phyloP scores from a whole-genome alignment of 1,139 yeast genomes.

The Pichia terricola region DNA sequence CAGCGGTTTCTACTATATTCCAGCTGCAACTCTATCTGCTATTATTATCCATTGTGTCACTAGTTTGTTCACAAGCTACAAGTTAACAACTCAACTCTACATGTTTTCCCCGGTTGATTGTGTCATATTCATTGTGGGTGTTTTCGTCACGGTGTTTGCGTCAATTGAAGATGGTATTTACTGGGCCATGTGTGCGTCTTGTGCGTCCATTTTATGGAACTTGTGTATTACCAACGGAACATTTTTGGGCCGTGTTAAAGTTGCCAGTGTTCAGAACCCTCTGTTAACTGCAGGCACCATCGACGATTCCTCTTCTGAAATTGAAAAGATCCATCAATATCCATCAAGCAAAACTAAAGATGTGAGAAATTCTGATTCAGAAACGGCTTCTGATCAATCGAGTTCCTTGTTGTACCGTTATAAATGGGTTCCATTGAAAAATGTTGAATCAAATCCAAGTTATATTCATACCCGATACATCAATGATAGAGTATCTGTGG shows the following conservation, averaged over 20 bases:
- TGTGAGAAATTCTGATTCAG: background rate
- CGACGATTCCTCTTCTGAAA: conserved; percentile 1
- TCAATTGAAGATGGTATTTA: conserved; percentile 85
- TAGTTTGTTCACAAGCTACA: conserved; percentile 68
- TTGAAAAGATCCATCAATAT: conserved; percentile 48
- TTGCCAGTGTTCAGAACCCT: conserved; percentile 63
- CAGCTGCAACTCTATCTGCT: conserved; percentile 78
- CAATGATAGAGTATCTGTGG: conserved; percentile 48
- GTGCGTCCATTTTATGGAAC: conserved; percentile 63
- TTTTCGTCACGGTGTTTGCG: conserved; percentile 70
- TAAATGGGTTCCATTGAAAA: conserved; percentile 73
- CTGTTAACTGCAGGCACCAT: background rate
- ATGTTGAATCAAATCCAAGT: conserved; percentile 26
- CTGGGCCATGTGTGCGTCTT: conserved; percentile 80
- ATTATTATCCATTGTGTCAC: conserved; percentile 89
- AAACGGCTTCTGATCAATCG: conserved; percentile 34
- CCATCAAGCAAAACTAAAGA: conserved; percentile 39
- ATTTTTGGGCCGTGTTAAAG: conserved; percentile 68
- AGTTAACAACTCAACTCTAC: conserved; percentile 67
- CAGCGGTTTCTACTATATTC: conserved; percentile 71
- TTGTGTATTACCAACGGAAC: conserved; percentile 74
- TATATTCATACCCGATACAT: conserved; percentile 27
- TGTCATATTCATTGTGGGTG: conserved; percentile 66
- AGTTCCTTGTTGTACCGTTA: conserved; percentile 41
- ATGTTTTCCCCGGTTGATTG: conserved; percentile 67